These are phyloP conservation scores for Kernera saxatilis DNA, from an alignment of 345 rosid genomes.

Conservation along the genomic window DNA sequence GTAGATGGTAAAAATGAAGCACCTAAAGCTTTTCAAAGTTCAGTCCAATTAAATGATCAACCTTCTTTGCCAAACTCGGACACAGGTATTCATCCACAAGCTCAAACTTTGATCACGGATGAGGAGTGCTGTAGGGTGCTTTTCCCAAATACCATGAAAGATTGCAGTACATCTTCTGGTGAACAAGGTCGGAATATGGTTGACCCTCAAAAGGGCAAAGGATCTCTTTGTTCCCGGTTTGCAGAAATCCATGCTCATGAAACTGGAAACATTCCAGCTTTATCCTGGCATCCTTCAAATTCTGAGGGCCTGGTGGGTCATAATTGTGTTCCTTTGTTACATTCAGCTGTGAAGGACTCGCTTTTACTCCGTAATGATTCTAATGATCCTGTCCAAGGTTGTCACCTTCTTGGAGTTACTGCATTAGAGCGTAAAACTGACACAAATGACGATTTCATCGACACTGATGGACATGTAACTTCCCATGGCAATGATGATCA, in stretches of 20 bases:
- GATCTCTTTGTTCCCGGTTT: conserved; percentile 33
- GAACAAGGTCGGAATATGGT: conserved; percentile 35
- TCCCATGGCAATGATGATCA: conserved; percentile 39
- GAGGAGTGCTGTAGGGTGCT: conserved; percentile 84
- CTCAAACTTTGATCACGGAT: conserved; percentile 62
- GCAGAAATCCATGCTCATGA: conserved; percentile 39
- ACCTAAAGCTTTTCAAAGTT: conserved; percentile 40
- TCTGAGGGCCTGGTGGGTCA: conserved; percentile 38
- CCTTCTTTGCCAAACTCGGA: conserved; percentile 39
- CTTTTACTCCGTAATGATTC: conserved; percentile 28
- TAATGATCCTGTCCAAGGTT: conserved; percentile 35
- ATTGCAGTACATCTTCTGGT: conserved; percentile 37
- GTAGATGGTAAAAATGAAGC: conserved; percentile 41
- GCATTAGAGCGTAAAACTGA: conserved; percentile 40
- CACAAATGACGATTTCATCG: conserved; percentile 42
- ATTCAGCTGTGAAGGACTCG: conserved; percentile 34
- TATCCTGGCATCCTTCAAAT: conserved; percentile 42
- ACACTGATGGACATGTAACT: conserved; percentile 37
- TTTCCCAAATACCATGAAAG: conserved; percentile 53
- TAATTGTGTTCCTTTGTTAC: conserved; percentile 29
- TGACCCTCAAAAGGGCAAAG: conserved; percentile 35
- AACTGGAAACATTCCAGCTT: conserved; percentile 31
- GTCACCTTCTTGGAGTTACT: conserved; percentile 39
- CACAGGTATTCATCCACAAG: conserved; percentile 36
- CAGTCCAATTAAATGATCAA: conserved; percentile 40